A percentile compares a stretch with the other conserved stretches of the same genome.
Conservation (phyloP, 179 eudicot species). For the Drosera spatulata region DNA sequence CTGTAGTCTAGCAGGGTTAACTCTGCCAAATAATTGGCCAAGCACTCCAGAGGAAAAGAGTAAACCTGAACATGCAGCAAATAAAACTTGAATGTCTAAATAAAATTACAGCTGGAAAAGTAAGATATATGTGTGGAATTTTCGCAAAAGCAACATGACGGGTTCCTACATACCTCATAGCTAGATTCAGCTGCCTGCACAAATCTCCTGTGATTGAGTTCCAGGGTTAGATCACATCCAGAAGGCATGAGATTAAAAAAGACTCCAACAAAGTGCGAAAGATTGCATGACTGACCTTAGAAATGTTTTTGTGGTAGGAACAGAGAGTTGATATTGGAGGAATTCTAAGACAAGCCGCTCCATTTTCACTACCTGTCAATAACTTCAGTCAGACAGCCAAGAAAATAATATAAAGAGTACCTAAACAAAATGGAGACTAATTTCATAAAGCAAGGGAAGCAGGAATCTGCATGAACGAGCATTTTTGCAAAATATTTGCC, state of each 20-base stretch:
- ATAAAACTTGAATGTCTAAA: no score
- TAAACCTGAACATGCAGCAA: slow-evolving; percentile 26
- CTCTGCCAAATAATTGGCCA: slow-evolving; percentile 79
- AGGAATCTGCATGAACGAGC: no score
- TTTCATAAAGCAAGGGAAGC: no score
- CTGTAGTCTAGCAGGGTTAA: slow-evolving; percentile 61
- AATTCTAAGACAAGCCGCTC: slow-evolving; percentile 60
- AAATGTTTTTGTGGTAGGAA: slow-evolving; percentile 79
- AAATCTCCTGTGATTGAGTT: slow-evolving; percentile 45
- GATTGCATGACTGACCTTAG: slow-evolving; percentile 33
- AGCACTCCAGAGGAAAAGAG: slow-evolving; percentile 49
- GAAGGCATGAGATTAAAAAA: no score
- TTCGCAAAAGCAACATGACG: no score
- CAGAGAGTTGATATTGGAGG: slow-evolving; percentile 60
- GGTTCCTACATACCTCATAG: slow-evolving; percentile 25
- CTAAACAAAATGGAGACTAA: no score
- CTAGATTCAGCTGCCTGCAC: slow-evolving; percentile 68
- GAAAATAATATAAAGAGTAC: no score
- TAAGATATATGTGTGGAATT: no score
- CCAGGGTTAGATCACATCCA: not conserved
- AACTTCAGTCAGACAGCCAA: no score
- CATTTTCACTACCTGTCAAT: slow-evolving; percentile 18
- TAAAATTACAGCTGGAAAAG: no score
- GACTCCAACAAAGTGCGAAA: no score
- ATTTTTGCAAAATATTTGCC: no score